Percentiles rank a stretch among this genome's conserved stretches.
Conservation (phyloP, 106 monocot genomes). For the Dactylorhiza incarnata region DNA sequence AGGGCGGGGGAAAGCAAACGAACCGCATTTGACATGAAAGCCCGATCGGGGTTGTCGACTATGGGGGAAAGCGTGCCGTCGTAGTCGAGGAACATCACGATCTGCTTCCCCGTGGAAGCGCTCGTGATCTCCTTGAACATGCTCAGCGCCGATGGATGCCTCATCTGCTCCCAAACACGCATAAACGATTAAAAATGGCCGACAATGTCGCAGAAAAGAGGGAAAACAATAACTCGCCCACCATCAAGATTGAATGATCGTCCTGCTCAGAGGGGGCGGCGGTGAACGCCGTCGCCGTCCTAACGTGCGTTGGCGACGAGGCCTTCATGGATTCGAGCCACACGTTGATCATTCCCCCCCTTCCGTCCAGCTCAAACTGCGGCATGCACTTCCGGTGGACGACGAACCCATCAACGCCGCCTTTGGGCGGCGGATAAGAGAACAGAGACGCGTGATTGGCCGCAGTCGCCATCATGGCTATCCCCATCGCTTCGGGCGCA, state of each 20-base stretch:
- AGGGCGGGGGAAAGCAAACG: neutral
- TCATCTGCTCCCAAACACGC: conserved; percentile 13
- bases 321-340: conserved; percentile 51
- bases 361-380: conserved; percentile 10
- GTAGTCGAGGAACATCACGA: conserved; percentile 76
- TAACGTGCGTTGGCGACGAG: conserved; percentile 51
- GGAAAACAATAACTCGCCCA: neutral
- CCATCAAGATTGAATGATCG: neutral
- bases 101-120: conserved; percentile 45
- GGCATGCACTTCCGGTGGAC: conserved; percentile 2
- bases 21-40: conserved; percentile 69
- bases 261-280: neutral
- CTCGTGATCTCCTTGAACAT: conserved; percentile 51
- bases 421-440: conserved; percentile 17
- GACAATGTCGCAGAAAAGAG: neutral
- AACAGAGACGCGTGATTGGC: conserved; percentile 6
- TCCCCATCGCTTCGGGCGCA: conserved; percentile 9
- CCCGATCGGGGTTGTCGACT: conserved; percentile 64
- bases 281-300: conserved; percentile 9
- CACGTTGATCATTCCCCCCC: conserved; percentile 9
- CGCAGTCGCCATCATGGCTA: neutral
- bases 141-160: conserved; percentile 51
- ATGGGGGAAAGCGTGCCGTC: conserved; percentile 82
- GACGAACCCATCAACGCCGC: neutral
- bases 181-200: neutral